Evolutionary conservation across 139 green algal genomes (phyloP), one percentile per base, ranked within the genome.

Genomic region (Chlamydomonas incerta): DNA sequence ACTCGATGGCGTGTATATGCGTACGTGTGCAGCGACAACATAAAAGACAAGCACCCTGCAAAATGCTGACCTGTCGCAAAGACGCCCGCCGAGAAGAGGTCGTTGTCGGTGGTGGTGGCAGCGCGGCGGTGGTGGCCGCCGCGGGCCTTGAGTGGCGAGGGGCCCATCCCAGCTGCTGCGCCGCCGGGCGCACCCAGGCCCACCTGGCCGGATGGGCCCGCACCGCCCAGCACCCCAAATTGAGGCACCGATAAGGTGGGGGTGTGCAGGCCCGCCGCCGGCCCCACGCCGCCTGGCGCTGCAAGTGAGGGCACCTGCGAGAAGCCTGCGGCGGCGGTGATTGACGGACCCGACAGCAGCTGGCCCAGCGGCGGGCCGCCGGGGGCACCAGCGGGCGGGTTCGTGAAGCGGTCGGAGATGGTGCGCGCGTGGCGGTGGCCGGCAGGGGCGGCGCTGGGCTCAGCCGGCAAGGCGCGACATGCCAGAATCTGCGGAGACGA

Each of bases 391-490:
- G 26, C 55, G 2, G 60, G 75, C 60, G 41, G 24, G 60, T 29
- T 17, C 23, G 46, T 4, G 60, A 82, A 57, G 75, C 60, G 60
- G 62, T 82, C 75, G 35, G 75, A 82, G 24, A 82, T n/a, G 28
- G 75, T 82, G 29, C 37, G 60, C 8, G 60, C 75, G 62, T 82
- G 75, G 60, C 60, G 60, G 58, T 82, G 75, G 58, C 74, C 58
- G 37, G 60, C 6, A 37, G 34, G 33, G 60, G 26, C 35, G 11
- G 72, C 29, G 10, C 55, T 3, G 55, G 18, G 18, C 29, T 79
- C 57, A 23, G 34, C 15, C 0, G 75, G 58, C 17, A 58, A 10
- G 8, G 35, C 37, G 20, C 75, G 75, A 3, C 5, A 28, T 18
- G 50, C 15, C n/a, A 76, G 13, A 18, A 85, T 55, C 79, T 76